Percentiles rank a stretch among this genome's conserved stretches.
phyloP scores from a whole-genome alignment of 2,329 filamentous ascomycete species.

The Sclerotinia subarctica region DNA sequence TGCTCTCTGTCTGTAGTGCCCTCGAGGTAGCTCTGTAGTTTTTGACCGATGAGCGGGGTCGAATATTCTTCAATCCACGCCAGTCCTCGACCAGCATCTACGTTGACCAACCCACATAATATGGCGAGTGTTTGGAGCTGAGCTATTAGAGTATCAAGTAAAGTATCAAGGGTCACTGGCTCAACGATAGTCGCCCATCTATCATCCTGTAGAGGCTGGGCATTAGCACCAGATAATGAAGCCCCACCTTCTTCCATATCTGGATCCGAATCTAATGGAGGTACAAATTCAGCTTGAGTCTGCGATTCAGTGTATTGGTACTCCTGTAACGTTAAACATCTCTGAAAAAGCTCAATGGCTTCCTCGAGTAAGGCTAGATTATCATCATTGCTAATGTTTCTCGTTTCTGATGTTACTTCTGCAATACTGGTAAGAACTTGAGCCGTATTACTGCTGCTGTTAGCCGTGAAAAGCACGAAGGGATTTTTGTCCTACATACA shows the following conservation, averaged over 20 bases:
- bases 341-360: conserved; percentile 57
- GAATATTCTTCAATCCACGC: conserved; percentile 58
- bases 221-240: conserved; percentile 21
- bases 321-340: conserved; percentile 53
- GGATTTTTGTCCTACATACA: conserved; percentile 40
- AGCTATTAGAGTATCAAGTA: conserved; percentile 66
- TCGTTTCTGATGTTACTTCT: conserved; percentile 51
- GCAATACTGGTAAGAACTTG: conserved; percentile 66
- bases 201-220: conserved; percentile 21
- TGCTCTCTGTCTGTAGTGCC: conserved; percentile 42
- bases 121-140: conserved; percentile 54
- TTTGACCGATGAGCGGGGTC: conserved; percentile 49
- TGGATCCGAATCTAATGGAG: conserved; percentile 21
- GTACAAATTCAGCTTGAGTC: conserved; percentile 30
- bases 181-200: conserved; percentile 59
- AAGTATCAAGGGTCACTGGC: conserved; percentile 59
- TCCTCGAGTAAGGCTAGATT: conserved; percentile 54
- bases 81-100: conserved; percentile 44
- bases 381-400: conserved; percentile 43
- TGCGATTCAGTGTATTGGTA: conserved; percentile 46
- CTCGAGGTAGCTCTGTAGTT: conserved; percentile 51
- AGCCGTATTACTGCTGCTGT: conserved; percentile 53
- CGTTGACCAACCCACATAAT: conserved; percentile 36
- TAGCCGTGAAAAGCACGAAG: conserved; percentile 17
- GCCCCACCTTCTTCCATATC: conserved; percentile 42